Base-by-base conservation (phyloP, 257 asterid species). In the Solanum clarkiae region DNA sequence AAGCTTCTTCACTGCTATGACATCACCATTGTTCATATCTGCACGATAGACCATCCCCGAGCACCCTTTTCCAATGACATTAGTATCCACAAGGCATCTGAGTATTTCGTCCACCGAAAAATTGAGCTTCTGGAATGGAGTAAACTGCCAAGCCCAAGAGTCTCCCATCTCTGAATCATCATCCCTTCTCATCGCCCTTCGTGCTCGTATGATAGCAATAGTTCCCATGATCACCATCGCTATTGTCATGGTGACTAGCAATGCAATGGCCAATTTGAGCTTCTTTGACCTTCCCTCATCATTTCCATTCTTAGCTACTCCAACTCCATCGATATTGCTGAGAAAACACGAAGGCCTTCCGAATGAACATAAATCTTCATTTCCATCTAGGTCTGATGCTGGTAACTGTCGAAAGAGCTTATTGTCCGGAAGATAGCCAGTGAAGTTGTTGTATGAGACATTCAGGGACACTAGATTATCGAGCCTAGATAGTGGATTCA, bases 131-230 rank as follows among this genome's bases (percentile, higher is more conserved):
- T 90, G 93, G 86, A 90, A 90, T 42, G 93, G 93, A 77, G 86
- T 90, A 40, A 90, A 88, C 77, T 90, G 90, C 93, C 93, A 90
- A 81, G 93, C 87, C 90, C 88, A 84, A 18, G 90, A 90, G n/a
- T 87, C 93, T 45, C 89, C 91, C 63, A 86, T 80, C 85, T 90
- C 93, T 42, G 90, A 90, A 81, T 89, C 93, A 79, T 86, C 87
- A 22, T 87, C 90, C 56, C 87, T 90, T 12, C 87, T 84, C 29
- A 88, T 77, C 6, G 85, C 56, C 84, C 83, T 90, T 42, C 90
- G 60, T 79, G 93, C 88, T 57, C 93, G 88, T 26, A 89, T 11
- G 49, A 90, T 86, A 49, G 90, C 90, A 77, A 87, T 60, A 68
- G 84, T 83, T 71, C 91, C 91, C 89, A 86, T 86, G 51, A 86